Conservation (phyloP, 331 rosid species). For the Phaseolus coccineus region DNA sequence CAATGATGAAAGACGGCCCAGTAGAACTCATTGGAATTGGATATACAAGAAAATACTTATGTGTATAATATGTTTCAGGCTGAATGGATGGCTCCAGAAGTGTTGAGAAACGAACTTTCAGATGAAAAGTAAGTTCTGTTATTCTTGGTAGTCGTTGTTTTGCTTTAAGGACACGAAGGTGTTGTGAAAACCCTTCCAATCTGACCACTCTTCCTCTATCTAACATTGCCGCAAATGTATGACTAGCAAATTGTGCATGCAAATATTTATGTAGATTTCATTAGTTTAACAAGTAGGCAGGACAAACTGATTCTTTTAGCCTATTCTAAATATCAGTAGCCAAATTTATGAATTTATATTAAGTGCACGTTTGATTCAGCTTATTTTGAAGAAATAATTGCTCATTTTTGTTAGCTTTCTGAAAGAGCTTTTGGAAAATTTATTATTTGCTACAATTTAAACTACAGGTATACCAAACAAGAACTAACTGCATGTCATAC, state of each 20-base stretch:
- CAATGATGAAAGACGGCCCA: slow-evolving; percentile 6
- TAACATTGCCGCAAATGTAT: slow-evolving; percentile 12
- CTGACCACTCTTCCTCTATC: not conserved
- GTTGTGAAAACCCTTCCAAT: slow-evolving; percentile 1
- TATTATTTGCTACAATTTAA: not conserved
- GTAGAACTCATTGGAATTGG: slow-evolving; percentile 21
- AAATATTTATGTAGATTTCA: slow-evolving; percentile 9
- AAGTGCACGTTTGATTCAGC: not conserved
- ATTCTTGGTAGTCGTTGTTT: slow-evolving; percentile 28
- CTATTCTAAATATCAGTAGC: slow-evolving; percentile 16
- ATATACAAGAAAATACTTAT: slow-evolving; percentile 40
- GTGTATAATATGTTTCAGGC: slow-evolving; percentile 66
- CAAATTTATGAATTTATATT: slow-evolving; percentile 10
- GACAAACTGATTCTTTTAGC: not conserved
- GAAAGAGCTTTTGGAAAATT: not conserved
- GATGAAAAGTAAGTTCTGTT: slow-evolving; percentile 72
- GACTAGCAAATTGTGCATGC: slow-evolving; percentile 10
- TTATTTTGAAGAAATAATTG: not conserved
- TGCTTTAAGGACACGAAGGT: slow-evolving; percentile 14
- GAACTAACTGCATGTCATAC: not conserved
- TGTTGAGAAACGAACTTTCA: slow-evolving; percentile 85
- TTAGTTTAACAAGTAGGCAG: not conserved
- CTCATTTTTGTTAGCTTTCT: not conserved
- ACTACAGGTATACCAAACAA: not conserved
- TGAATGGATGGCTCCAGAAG: slow-evolving; percentile 99